phyloP scores from a whole-genome alignment of 2,329 filamentous ascomycete genomes.

The Microdochium nivale region DNA sequence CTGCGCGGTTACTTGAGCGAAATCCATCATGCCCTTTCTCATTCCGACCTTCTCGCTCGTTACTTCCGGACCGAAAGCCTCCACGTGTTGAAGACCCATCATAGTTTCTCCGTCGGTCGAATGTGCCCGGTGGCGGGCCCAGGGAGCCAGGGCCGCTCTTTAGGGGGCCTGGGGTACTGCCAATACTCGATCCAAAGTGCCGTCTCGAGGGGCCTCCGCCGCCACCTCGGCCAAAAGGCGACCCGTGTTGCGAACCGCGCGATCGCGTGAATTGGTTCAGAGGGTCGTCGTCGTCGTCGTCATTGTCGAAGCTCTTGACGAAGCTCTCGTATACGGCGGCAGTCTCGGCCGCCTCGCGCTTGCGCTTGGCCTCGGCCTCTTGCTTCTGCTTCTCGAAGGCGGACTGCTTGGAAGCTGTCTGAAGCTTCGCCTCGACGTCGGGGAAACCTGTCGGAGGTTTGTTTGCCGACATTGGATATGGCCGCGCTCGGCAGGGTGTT shows the following conservation, averaged over 20 bases:
- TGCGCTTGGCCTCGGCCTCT: constrained; percentile 81
- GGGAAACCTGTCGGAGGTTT: constrained; percentile 53
- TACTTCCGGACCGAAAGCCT: constrained; percentile 2
- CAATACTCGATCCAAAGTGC: constrained; percentile 48
- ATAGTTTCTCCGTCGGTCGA: constrained; percentile 26
- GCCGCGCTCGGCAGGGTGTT: background rate
- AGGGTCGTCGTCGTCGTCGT: constrained; percentile 39
- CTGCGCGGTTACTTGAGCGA: background rate
- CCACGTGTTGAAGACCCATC: constrained; percentile 2
- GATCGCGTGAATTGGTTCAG: background rate
- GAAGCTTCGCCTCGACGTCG: constrained; percentile 67
- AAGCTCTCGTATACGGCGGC: constrained; percentile 83
- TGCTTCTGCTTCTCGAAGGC: constrained; percentile 83
- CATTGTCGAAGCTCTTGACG: constrained; percentile 66
- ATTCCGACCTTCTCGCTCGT: background rate
- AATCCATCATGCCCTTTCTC: constrained; percentile 40
- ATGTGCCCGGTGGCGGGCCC: constrained; percentile 40
- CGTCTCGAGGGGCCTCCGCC: constrained; percentile 37
- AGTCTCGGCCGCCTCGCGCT: constrained; percentile 77
- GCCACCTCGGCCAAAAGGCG: constrained; percentile 18
- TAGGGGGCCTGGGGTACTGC: background rate
- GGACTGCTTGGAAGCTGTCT: constrained; percentile 74
- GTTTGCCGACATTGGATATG: constrained; percentile 24
- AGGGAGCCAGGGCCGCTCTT: constrained; percentile 53
- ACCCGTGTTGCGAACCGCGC: constrained; percentile 3